A percentile compares a stretch with the other conserved stretches of the same genome.
phyloP scores from a whole-genome alignment of 2,329 filamentous ascomycete genomes.

The Rachicladosporium sp. region DNA sequence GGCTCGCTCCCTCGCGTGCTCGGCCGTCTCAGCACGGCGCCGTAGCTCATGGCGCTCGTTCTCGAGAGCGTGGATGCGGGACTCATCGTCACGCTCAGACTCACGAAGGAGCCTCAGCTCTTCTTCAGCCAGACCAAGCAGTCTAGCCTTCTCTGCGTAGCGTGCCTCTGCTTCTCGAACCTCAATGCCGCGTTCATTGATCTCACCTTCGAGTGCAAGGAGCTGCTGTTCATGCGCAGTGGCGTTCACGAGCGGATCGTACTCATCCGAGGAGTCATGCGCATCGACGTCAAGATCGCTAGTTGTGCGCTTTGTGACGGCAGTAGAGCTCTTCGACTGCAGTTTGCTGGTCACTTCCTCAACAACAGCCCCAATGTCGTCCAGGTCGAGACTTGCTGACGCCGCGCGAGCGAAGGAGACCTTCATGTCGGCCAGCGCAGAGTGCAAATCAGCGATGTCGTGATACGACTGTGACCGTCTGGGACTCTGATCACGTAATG shows the following conservation, averaged over 20 bases:
- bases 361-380: constrained; percentile 28
- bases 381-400: constrained; percentile 31
- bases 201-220: constrained; percentile 32
- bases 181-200: constrained; percentile 5
- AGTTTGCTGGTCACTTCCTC: constrained; percentile 21
- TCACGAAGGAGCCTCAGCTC: constrained; percentile 35
- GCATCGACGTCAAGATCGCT: constrained; percentile 14
- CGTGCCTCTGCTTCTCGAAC: constrained; percentile 28
- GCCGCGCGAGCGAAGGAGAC: constrained; percentile 35
- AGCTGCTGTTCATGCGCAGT: constrained; percentile 29
- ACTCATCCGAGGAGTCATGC: too few species aligned
- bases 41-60: constrained; percentile 30
- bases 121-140: constrained; percentile 38
- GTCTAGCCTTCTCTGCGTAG: constrained; percentile 30
- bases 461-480: constrained; percentile 12
- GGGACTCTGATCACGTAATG: constrained; percentile 36
- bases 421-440: constrained; percentile 36
- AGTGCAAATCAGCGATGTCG: constrained; percentile 30
- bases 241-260: constrained; percentile 22
- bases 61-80: constrained; percentile 29
- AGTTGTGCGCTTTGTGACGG: constrained; percentile 19
- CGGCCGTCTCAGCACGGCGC: constrained; percentile 26
- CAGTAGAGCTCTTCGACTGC: constrained; percentile 12
- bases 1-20: constrained; percentile 15
- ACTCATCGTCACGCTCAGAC: constrained; percentile 30